A percentile compares a stretch with the other conserved stretches of the same genome.
These are phyloP conservation scores for Pochonia chlamydosporia DNA, from an alignment of 2,329 filamentous ascomycete genomes.

Conservation along the genomic window DNA sequence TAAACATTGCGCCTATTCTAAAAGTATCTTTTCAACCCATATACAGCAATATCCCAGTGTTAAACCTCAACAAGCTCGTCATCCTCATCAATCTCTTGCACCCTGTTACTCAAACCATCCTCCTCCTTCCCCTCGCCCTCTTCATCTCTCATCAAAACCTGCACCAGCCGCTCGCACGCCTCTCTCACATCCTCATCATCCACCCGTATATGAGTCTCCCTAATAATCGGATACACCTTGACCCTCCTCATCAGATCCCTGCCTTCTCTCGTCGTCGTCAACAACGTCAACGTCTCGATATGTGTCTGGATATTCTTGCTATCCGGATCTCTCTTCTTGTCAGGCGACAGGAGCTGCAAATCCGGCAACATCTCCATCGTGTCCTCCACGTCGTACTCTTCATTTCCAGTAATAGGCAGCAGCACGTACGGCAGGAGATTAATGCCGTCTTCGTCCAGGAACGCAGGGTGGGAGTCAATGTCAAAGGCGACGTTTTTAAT, in stretches of 20 bases:
- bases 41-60: neutral
- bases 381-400: conserved; percentile 86
- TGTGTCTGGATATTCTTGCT: conserved; percentile 75
- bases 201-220: conserved; percentile 76
- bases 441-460: conserved; percentile 66
- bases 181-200: conserved; percentile 76
- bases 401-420: conserved; percentile 78
- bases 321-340: conserved; percentile 81
- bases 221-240: conserved; percentile 82
- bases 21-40: neutral
- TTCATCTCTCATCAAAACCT: conserved; percentile 81
- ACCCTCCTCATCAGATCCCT: conserved; percentile 68
- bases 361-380: conserved; percentile 82
- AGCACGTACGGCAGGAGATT: conserved; percentile 85
- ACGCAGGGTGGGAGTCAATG: conserved; percentile 61
- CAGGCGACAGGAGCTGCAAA: conserved; percentile 79
- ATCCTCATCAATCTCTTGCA: conserved; percentile 45
- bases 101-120: conserved; percentile 27
- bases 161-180: conserved; percentile 82
- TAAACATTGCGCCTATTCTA: neutral
- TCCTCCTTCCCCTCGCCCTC: conserved; percentile 38
- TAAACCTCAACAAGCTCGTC: conserved; percentile 51
- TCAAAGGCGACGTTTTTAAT: conserved; percentile 95
- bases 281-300: conserved; percentile 77
- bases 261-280: conserved; percentile 72